Base-by-base conservation (phyloP, 2,329 filamentous ascomycete genomes). In the Teratosphaeria pseudoeucalypti region DNA sequence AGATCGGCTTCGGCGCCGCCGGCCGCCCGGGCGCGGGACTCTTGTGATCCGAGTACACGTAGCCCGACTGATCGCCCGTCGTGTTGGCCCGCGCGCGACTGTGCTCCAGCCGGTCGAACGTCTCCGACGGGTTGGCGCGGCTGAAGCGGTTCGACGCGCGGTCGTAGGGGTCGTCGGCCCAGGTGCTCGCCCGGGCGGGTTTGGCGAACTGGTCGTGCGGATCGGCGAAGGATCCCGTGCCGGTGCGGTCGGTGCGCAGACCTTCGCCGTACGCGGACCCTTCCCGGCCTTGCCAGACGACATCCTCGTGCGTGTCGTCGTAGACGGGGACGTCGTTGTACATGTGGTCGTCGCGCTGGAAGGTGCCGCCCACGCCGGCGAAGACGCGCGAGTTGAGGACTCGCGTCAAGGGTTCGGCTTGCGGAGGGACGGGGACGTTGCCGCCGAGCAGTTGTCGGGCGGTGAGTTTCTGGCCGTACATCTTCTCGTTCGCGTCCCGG, bases 291-390 rank as follows among this genome's bases (percentile, higher is more conserved):
- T 92, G 87, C 90, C 90, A 95, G 6, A 91, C 85, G 9, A 90
- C 85, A 66, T 92, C 85, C 66, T 96, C 91, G 70, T 90, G 88
- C 47, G 81, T 77, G 62, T 92, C 85, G 68, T 92, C 90, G 74
- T 96, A 97, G 27, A 95, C 83, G 12, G 94, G 92, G 23, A 88
- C 83, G 69, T 97, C 92, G 75, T 97, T 97, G 80, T 97, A 97
- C 85, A 94, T 92, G 54, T 77, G 70, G 67, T 89, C 86, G 61
- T 82, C 80, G 54, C 72, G 68, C 6, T 70, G 67, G 14, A 73
- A 74, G 32, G 68, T 70, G 61, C 74, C 74, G 34, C 80, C 76
- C 60, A 83, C 79, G 54, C 91, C 90, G 52, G 85, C 85, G 74
- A 99, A 99, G 56, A 87, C 81, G 60, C 91, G 83, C 32, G 90